phyloP scores from a whole-genome alignment of 1,139 yeast genomes.

The Suhomyces taliae region DNA sequence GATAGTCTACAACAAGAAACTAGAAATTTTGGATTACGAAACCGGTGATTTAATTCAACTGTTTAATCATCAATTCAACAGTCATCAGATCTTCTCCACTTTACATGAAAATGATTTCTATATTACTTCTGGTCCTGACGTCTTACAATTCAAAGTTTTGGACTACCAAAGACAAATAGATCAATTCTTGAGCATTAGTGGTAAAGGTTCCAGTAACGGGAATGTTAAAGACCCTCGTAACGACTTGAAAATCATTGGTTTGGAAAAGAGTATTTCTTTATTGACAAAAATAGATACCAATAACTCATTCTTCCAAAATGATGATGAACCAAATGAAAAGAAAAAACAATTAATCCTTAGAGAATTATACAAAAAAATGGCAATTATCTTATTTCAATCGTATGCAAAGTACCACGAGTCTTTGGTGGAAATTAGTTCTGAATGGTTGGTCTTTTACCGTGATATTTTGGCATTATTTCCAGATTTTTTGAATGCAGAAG shows the following conservation, averaged over 20 bases:
- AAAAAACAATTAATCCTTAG: conserved; percentile 34
- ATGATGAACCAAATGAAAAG: conserved; percentile 21
- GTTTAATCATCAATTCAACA: conserved; percentile 33
- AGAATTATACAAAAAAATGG: conserved; percentile 34
- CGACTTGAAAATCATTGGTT: conserved; percentile 34
- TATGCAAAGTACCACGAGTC: conserved; percentile 42
- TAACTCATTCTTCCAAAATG: conserved; percentile 25
- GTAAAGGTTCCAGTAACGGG: conserved; percentile 19
- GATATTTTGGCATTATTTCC: conserved; percentile 43
- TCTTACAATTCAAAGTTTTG: conserved; percentile 32
- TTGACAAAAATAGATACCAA: conserved; percentile 27
- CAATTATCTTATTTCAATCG: conserved; percentile 33
- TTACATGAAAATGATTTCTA: conserved; percentile 21
- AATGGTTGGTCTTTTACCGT: conserved; percentile 40
- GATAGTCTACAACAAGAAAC: conserved; percentile 35
- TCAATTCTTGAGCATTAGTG: conserved; percentile 33
- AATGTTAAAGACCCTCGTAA: conserved; percentile 27
- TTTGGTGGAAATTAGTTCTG: conserved; percentile 42
- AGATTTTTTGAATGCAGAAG: conserved; percentile 36
- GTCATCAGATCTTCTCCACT: conserved; percentile 22
- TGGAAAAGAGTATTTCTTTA: conserved; percentile 38
- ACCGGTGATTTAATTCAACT: conserved; percentile 47
- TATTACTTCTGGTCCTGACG: conserved; percentile 26
- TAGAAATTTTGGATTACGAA: conserved; percentile 47
- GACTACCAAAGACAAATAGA: conserved; percentile 43